Evolutionary conservation across 371 early-diverging fungal genomes (phyloP).

Genomic region (Cokeromyces recurvatus): DNA sequence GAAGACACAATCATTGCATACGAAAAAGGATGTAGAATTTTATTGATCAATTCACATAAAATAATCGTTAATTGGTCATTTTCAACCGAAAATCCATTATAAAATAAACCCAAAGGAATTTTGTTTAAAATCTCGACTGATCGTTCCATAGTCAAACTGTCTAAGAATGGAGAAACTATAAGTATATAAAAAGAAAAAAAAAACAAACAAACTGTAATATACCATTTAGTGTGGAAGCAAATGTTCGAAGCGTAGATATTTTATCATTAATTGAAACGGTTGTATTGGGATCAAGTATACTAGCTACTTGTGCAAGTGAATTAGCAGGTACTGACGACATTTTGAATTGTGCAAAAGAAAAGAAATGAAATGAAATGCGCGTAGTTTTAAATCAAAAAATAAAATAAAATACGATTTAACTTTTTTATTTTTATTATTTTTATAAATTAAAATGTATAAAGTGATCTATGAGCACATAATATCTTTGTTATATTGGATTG

Average conservation of each 20-base stretch:
- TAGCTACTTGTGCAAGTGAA: slow-evolving; percentile 22
- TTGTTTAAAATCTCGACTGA: slow-evolving; percentile 19
- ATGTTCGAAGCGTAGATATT: slow-evolving; percentile 20
- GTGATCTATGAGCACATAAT: too few relatives aligned
- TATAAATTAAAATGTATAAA: too few relatives aligned
- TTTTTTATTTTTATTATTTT: too few relatives aligned
- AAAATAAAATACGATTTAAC: too few relatives aligned
- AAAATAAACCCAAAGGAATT: slow-evolving; percentile 25
- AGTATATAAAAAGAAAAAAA: background rate
- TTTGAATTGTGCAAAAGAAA: too few relatives aligned
- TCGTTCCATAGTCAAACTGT: slow-evolving; percentile 15
- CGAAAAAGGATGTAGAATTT: slow-evolving; percentile 25
- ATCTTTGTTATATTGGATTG: too few relatives aligned
- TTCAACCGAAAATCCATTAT: slow-evolving; percentile 21
- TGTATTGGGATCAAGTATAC: slow-evolving; percentile 18
- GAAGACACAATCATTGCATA: slow-evolving; percentile 19
- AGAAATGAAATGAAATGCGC: too few relatives aligned
- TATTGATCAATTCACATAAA: slow-evolving; percentile 26
- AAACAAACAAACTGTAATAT: background rate
- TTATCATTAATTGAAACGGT: slow-evolving; percentile 19
- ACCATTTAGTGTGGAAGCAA: slow-evolving; percentile 29
- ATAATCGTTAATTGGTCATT: slow-evolving; percentile 19
- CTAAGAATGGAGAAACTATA: too few relatives aligned
- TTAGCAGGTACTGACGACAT: slow-evolving; percentile 18
- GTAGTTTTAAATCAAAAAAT: too few relatives aligned